These are phyloP conservation scores for Chaetomium olivaceum DNA, from an alignment of 2,329 filamentous ascomycete species.

Conservation along the genomic window DNA sequence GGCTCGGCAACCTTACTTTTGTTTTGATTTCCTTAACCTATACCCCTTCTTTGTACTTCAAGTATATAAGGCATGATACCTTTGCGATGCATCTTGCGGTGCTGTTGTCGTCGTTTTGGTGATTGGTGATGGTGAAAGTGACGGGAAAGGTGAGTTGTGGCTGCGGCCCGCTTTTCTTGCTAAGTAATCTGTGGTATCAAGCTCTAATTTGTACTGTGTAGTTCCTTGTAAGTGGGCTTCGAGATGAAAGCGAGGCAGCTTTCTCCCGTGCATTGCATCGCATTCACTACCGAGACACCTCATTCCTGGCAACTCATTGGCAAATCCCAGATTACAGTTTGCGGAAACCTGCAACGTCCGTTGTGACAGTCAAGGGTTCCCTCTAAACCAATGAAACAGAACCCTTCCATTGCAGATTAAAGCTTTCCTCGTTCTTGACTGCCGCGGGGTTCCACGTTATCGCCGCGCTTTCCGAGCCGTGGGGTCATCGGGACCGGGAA, in stretches of 20 bases:
- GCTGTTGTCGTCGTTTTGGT: background rate
- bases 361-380: background rate
- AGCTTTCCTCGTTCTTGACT: background rate
- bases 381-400: background rate
- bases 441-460: background rate
- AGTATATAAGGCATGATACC: slow-evolving; percentile 3
- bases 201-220: no score
- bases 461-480: background rate
- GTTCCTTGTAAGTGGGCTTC: no score
- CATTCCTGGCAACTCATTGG: background rate
- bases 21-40: slow-evolving; percentile 4
- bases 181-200: no score
- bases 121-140: background rate
- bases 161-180: background rate
- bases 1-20: slow-evolving; percentile 10
- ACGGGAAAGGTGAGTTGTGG: background rate
- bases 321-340: background rate
- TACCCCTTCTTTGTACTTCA: slow-evolving; percentile 14
- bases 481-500: background rate
- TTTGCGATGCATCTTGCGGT: background rate
- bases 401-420: background rate
- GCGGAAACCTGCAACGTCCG: background rate
- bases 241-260: background rate
- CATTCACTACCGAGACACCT: background rate
- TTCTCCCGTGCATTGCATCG: background rate